Conservation (phyloP, 2,329 filamentous ascomycete species). For the Epichloe baconii region DNA sequence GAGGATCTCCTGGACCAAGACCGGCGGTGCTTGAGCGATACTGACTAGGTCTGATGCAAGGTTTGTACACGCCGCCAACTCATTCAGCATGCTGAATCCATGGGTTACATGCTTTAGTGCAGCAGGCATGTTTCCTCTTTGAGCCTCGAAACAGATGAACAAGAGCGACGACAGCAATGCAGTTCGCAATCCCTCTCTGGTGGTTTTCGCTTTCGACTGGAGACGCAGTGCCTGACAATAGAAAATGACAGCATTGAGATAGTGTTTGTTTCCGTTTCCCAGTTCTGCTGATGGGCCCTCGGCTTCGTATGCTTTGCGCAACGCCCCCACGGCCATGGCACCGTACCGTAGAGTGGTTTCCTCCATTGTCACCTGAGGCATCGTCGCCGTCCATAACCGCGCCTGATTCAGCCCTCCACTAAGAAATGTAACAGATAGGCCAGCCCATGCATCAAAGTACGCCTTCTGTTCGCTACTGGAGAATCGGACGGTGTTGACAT, state of each 20-base stretch:
- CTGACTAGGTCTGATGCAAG: slow-evolving; percentile 23
- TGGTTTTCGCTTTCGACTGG: slow-evolving; percentile 23
- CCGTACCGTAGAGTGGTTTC: slow-evolving; percentile 25
- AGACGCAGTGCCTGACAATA: slow-evolving; percentile 29
- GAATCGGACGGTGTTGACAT: slow-evolving; percentile 22
- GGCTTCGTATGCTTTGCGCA: slow-evolving; percentile 21
- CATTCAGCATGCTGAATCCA: slow-evolving; percentile 28
- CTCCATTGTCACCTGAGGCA: slow-evolving; percentile 26
- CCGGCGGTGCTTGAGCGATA: slow-evolving; percentile 23
- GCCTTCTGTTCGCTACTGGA: slow-evolving; percentile 19
- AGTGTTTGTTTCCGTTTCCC: slow-evolving; percentile 21
- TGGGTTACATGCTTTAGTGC: slow-evolving; percentile 28
- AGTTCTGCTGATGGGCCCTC: slow-evolving; percentile 11
- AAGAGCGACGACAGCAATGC: slow-evolving; percentile 26
- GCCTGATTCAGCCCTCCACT: slow-evolving; percentile 21
- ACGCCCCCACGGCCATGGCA: slow-evolving; percentile 27
- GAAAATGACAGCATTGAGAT: slow-evolving; percentile 26
- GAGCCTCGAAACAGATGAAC: slow-evolving; percentile 29
- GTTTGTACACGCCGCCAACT: slow-evolving; percentile 22
- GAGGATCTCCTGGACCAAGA: slow-evolving; percentile 24
- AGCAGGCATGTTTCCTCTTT: slow-evolving; percentile 25
- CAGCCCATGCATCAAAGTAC: slow-evolving; percentile 27
- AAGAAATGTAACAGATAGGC: slow-evolving; percentile 22
- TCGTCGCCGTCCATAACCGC: slow-evolving; percentile 25
- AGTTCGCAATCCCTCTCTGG: slow-evolving; percentile 23